Base-by-base conservation (phyloP, 768 basidiomycete genomes). In the Suillus alpinus region DNA sequence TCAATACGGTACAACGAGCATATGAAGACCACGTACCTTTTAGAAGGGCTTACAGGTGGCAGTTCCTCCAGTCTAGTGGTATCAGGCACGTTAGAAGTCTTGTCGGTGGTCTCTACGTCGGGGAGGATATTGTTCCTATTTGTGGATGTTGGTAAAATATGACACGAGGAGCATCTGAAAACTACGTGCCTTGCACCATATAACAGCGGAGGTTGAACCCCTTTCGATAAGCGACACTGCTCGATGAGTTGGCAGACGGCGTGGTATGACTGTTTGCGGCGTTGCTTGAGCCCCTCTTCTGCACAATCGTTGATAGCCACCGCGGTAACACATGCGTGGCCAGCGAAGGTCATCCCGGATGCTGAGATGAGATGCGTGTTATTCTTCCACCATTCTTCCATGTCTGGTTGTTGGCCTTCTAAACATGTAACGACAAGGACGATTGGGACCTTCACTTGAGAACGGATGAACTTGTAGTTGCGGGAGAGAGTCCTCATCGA, bases 281-380 rank as follows among this genome's bases (percentile, higher is more conserved):
- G 61, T 31, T 8, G 8, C 58, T 72, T 68, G 52, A 71, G 47
- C 8, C 16, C 16, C 18, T 49, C 47, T 9, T 5, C 66, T 32
- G 67, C 67, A 23, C 66, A 62, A 46, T 71, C 62, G 50, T 71
- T 61, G 51, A 65, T 71, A 20, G 10, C 62, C n/a, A 66, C 63
- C 4, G 78, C 73, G 16, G 78, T 79, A 56, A 80, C 68, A 56
- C 80, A 81, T 18, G 75, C 79, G 20, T 77, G 72, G 2, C 72
- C 77, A 40, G 71, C 65, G 18, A 78, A 78, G 9, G 61, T 53
- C 68, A 81, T 80, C 12, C 69, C 69, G 41, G 75, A 66, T 29
- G 55, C 59, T 18, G 63, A 63, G 57, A 81, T 72, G 13, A 61
- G 60, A 34, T 63, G 59, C 61, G 75, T 66, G 44, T 80, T 76